A percentile compares a stretch with the other conserved stretches of the same genome.
These are phyloP conservation scores for Ailanthus altissimus DNA, from an alignment of 345 rosid genomes.

Conservation along the genomic window DNA sequence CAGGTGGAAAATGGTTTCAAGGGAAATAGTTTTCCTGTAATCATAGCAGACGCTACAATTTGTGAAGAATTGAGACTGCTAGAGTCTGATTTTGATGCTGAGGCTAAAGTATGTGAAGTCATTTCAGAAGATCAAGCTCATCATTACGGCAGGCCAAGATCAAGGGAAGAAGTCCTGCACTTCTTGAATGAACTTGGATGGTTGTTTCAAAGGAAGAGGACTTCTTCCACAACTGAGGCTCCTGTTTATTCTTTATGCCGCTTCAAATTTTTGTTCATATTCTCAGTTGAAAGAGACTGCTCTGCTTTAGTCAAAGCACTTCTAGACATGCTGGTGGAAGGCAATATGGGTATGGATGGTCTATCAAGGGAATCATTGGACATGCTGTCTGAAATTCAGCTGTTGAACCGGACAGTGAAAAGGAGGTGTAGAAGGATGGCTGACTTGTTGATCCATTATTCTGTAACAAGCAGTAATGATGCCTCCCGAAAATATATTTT, in stretches of 20 bases:
- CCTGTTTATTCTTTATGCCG: conserved; percentile 56
- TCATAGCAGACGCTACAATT: conserved; percentile 73
- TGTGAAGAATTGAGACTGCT: conserved; percentile 79
- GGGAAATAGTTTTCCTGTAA: conserved; percentile 80
- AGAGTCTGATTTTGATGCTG: conserved; percentile 61
- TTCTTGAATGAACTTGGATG: conserved; percentile 94
- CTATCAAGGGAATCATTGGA: conserved; percentile 51
- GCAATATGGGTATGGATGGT: conserved; percentile 40
- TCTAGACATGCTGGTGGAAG: conserved; percentile 64
- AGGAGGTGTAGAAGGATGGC: conserved; percentile 67
- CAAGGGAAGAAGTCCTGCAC: conserved; percentile 66
- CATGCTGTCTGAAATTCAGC: conserved; percentile 64
- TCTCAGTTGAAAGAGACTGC: conserved; percentile 74
- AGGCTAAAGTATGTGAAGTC: conserved; percentile 33
- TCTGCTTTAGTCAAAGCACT: conserved; percentile 61
- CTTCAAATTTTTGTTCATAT: conserved; percentile 69
- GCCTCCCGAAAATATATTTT: conserved; percentile 48
- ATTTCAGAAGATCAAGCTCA: conserved; percentile 46
- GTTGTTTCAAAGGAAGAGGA: conserved; percentile 70
- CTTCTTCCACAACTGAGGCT: conserved; percentile 31
- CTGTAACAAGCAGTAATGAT: conserved; percentile 20
- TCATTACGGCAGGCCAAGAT: conserved; percentile 45
- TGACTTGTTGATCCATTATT: conserved; percentile 61
- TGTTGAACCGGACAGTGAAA: conserved; percentile 74
- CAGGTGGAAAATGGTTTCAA: conserved; percentile 92